Conservation (phyloP, 179 eudicot species). For the Dionaea muscipula region DNA sequence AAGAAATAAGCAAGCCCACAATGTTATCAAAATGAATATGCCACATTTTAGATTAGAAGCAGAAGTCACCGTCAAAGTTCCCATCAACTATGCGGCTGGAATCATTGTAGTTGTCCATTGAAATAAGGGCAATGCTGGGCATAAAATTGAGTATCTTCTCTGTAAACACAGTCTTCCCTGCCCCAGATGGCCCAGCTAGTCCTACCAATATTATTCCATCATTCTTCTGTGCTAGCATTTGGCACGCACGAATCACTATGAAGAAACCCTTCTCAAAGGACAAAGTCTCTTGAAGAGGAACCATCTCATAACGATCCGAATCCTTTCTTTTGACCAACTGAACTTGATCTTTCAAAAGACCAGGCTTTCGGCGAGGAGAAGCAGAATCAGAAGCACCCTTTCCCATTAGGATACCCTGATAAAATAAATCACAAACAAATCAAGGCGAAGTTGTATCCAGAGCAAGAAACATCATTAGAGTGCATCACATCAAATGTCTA, state of each 20-base stretch:
- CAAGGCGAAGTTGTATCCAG: neutral
- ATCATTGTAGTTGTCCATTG: conserved; percentile 78
- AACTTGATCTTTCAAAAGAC: conserved; percentile 66
- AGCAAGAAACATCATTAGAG: too few species aligned
- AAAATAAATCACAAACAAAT: neutral
- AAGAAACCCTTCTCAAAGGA: conserved; percentile 72
- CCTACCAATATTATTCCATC: conserved; percentile 58
- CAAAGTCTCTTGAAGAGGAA: conserved; percentile 37
- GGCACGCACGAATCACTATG: conserved; percentile 60
- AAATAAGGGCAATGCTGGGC: conserved; percentile 63
- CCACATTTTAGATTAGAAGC: too few species aligned
- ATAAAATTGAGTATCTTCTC: conserved; percentile 55
- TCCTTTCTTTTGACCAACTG: conserved; percentile 44
- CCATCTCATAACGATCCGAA: conserved; percentile 45
- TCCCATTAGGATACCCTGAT: conserved; percentile 30
- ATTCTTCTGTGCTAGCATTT: conserved; percentile 50
- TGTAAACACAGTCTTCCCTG: conserved; percentile 59
- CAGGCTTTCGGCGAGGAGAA: conserved; percentile 30
- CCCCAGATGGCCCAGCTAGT: conserved; percentile 69
- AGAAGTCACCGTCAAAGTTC: conserved; percentile 49
- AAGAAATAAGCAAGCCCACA: too few species aligned
- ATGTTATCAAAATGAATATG: too few species aligned
- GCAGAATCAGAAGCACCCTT: conserved; percentile 29
- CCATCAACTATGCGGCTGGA: conserved; percentile 57
- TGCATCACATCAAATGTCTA: too few species aligned